These are phyloP conservation scores for Fusarium tanahbumbuense DNA, from an alignment of 2,329 filamentous ascomycete genomes.

Conservation along the genomic window DNA sequence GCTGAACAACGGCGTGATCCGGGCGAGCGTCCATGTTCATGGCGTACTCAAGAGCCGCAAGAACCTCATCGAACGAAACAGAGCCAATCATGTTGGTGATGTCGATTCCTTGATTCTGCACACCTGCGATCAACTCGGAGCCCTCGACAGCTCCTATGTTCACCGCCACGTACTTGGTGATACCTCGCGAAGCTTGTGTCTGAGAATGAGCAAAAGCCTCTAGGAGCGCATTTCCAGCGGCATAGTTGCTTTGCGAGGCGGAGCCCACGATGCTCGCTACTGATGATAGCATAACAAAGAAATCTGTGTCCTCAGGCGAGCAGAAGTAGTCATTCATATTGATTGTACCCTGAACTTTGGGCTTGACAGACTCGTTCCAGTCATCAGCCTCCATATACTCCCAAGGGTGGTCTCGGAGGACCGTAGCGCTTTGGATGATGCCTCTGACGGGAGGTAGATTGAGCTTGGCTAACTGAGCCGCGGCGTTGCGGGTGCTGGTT, in stretches of 20 bases:
- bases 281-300: conserved; percentile 8
- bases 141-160: conserved; percentile 3
- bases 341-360: conserved; percentile 7
- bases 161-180: not conserved
- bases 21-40: not conserved
- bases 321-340: conserved; percentile 4
- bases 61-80: conserved; percentile 1
- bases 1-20: not conserved
- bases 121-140: not conserved
- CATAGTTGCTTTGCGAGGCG: conserved; percentile 8
- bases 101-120: not conserved
- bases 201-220: not conserved
- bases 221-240: conserved; percentile 8
- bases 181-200: not conserved
- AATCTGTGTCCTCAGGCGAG: not conserved
- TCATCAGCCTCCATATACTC: conserved; percentile 10
- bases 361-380: conserved; percentile 8
- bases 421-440: conserved; percentile 8
- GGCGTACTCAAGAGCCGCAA: not conserved
- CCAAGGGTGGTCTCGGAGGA: conserved; percentile 1
- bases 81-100: conserved; percentile 2
- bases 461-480: not conserved
- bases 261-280: conserved; percentile 4
- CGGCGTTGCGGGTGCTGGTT: not conserved
- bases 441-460: not conserved